phyloP scores from a whole-genome alignment of 2,329 filamentous ascomycete genomes.

The Pezicula radicicola region DNA sequence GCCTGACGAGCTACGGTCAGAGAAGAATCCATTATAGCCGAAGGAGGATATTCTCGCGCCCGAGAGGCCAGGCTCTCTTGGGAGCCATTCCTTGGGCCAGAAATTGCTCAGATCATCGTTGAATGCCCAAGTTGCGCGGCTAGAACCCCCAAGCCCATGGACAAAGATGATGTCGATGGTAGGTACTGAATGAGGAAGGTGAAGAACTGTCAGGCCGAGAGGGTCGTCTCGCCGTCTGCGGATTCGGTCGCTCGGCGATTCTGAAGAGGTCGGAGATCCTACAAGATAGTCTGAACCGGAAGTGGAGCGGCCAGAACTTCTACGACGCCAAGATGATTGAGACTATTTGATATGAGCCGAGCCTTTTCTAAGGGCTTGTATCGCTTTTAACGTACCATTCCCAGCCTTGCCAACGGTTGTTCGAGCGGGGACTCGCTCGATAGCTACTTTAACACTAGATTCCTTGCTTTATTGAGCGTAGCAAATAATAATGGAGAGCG shows the following conservation, averaged over 20 bases:
- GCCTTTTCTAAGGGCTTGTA: not conserved
- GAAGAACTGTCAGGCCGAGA: conserved; percentile 7
- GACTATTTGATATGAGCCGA: conserved; percentile 2
- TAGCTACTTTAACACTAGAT: not conserved
- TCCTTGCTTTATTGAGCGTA: not conserved
- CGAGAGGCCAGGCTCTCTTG: conserved; percentile 26
- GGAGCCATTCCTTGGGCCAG: conserved; percentile 39
- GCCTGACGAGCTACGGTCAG: conserved; percentile 18
- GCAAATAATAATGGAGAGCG: not conserved
- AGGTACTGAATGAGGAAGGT: conserved; percentile 16
- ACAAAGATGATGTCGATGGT: conserved; percentile 35
- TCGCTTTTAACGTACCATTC: not conserved
- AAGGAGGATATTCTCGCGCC: conserved; percentile 27
- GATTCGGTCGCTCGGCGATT: conserved; percentile 2
- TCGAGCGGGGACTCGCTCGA: not conserved
- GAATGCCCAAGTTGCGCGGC: conserved; percentile 38
- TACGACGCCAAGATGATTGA: conserved; percentile 4
- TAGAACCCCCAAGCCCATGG: conserved; percentile 36
- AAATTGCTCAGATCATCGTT: conserved; percentile 27
- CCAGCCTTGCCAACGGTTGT: not conserved
- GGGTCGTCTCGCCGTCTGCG: not conserved
- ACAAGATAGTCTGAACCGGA: conserved; percentile 3
- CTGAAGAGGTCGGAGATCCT: conserved; percentile 6
- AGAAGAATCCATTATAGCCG: conserved; percentile 27
- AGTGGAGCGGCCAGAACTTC: conserved; percentile 2